phyloP scores from a whole-genome alignment of 768 basidiomycete genomes.

The Serendipita sp. region DNA sequence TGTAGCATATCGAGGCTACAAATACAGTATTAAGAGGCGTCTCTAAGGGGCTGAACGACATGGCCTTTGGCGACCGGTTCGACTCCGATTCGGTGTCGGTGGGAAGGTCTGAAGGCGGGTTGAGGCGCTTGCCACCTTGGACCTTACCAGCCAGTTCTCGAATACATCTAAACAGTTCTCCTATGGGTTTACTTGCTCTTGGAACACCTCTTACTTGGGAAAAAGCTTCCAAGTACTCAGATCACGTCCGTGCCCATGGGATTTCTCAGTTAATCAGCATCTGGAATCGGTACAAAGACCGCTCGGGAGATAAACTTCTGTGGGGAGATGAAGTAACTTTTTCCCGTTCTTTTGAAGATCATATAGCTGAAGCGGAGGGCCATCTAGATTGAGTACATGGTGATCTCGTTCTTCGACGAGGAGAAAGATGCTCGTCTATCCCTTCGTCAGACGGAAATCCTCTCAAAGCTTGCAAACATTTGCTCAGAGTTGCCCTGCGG shows the following conservation, averaged over 20 bases:
- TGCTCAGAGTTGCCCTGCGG: constrained; percentile 39
- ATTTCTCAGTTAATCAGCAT: constrained; percentile 88
- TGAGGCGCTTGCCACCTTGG: neutral
- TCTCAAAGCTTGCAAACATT: constrained; percentile 55
- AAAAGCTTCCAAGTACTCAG: constrained; percentile 69
- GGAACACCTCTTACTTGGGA: constrained; percentile 90
- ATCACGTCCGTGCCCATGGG: constrained; percentile 83
- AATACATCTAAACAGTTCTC: neutral
- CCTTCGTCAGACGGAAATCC: constrained; percentile 88
- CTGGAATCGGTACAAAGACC: constrained; percentile 84
- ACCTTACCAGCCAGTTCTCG: neutral
- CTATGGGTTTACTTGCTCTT: constrained; percentile 83
- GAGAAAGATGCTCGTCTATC: constrained; percentile 73
- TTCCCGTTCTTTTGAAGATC: neutral
- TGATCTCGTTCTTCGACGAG: constrained; percentile 66
- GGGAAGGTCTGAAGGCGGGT: neutral
- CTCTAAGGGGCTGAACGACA: constrained; percentile 2
- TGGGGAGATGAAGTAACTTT: constrained; percentile 92
- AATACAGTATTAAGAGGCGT: neutral
- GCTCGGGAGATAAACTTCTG: constrained; percentile 76
- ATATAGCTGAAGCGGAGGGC: constrained; percentile 3
- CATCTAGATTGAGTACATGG: constrained; percentile 85
- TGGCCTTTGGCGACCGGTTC: neutral
- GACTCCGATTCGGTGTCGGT: neutral
- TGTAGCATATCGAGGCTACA: neutral